Conservation (phyloP, 257 asterid species). For the Solanum chiquidenum region DNA sequence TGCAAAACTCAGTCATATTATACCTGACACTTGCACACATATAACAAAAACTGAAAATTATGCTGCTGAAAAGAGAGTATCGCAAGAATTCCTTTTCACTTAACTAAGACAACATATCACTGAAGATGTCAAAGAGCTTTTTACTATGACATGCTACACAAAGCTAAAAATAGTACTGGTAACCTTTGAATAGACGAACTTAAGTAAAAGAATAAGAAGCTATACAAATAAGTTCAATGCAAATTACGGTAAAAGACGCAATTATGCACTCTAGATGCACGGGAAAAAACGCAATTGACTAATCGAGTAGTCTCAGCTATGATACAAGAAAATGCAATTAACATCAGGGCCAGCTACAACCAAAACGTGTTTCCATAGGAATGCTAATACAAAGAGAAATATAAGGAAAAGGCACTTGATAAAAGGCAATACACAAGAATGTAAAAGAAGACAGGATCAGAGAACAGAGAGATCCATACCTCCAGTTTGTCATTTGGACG, state of each 20-base stretch:
- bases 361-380: not conserved
- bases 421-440: not conserved
- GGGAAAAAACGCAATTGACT: not conserved
- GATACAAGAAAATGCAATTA: no score
- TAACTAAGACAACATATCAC: not conserved
- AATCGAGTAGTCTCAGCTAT: no score
- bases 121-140: not conserved
- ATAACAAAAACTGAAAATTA: not conserved
- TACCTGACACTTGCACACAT: not conserved
- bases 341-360: not conserved
- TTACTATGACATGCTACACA: not conserved
- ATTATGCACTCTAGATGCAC: not conserved
- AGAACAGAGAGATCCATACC: constrained; percentile 29
- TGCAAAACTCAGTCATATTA: not conserved
- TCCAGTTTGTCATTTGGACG: constrained; percentile 98
- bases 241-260: not conserved
- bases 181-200: not conserved
- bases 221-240: not conserved
- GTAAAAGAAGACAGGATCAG: not conserved
- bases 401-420: not conserved
- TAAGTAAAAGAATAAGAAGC: not conserved
- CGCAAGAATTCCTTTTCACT: not conserved
- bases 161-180: not conserved
- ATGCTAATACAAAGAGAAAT: not conserved
- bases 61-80: not conserved